Evolutionary conservation across 2,329 filamentous ascomycete species (phyloP), one percentile per base, ranked within the genome.

Genomic region (Eutypella sp.): DNA sequence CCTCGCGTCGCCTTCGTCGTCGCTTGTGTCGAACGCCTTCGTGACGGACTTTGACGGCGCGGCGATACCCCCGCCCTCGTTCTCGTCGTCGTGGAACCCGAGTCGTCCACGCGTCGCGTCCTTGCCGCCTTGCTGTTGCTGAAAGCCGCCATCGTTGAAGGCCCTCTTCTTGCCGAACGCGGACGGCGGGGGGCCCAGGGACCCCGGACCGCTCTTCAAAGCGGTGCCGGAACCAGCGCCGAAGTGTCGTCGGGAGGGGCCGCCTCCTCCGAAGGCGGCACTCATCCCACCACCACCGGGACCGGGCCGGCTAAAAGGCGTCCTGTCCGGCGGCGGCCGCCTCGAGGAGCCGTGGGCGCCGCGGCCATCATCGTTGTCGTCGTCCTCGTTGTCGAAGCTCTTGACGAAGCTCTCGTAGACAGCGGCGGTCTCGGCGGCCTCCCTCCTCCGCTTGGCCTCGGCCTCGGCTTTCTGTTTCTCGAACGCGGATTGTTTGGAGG

Each of bases 341-440:
- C 31, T 36, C 54, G 46, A 22, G 43, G 33, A 40, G 25, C 52
- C 50, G 27, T 49, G 51, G 36, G 55, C n/a, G 48, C 27, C 54
- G 50, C 48, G 40, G 45, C 55, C 49, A 31, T 57, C 59, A 20
- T 68, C 62, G 47, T 72, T 65, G 37, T 75, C 71, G 34, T 76
- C 72, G 22, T 78, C 77, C 31, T 84, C 80, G 49, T 78, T 73
- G 38, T 82, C 83, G 57, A 88, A 87, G 45, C 78, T 89, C 67
- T 92, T 92, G 46, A 93, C 81, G 55, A 96, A 96, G 54, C 92
- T 89, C 56, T 89, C 82, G 65, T 91, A 87, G 1, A 90, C 89
- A 20, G 89, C 89, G 19, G 87, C 88, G 6, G 88, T 95, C 68
- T 96, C 91, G 54, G 85, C 89, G 59, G 85, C 86, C 66, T 95